Evolutionary conservation across 441 rosid species (phyloP).

Genomic region (Kokia cookei): DNA sequence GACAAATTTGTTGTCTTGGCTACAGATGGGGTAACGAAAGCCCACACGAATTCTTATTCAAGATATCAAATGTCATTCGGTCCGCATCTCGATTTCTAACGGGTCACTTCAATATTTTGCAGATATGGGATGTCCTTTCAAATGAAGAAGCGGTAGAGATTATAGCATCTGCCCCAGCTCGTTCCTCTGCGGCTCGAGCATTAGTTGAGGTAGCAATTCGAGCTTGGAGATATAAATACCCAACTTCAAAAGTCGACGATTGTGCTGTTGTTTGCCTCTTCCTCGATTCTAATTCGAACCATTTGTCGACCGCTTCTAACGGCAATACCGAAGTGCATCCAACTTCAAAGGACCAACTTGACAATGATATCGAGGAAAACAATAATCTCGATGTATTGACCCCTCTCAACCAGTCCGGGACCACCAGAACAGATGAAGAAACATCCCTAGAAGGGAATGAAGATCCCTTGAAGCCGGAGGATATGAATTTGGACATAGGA

Average conservation of each 20-base stretch:
- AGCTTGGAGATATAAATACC: constrained; percentile 82
- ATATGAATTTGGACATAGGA: constrained; percentile 26
- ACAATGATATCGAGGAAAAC: not conserved
- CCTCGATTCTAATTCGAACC: constrained; percentile 19
- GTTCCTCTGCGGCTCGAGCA: constrained; percentile 64
- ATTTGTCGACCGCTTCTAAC: not conserved
- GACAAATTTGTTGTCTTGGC: constrained; percentile 94
- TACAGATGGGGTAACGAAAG: constrained; percentile 72
- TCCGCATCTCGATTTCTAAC: not conserved
- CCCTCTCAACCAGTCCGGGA: not conserved
- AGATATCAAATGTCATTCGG: not conserved
- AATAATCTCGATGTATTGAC: not conserved
- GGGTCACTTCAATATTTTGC: not conserved
- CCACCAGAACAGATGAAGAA: not conserved
- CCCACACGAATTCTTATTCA: not conserved
- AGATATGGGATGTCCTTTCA: constrained; percentile 95
- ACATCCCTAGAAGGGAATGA: constrained; percentile 16
- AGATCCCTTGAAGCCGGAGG: constrained; percentile 39
- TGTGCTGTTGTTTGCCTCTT: constrained; percentile 95
- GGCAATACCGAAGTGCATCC: not conserved
- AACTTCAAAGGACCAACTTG: not conserved
- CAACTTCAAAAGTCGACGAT: constrained; percentile 89
- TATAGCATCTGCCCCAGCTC: constrained; percentile 61
- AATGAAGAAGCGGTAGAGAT: constrained; percentile 86
- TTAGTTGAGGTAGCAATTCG: constrained; percentile 79